Evolutionary conservation across 352 stramenopile genomes (phyloP).

Genomic region (Aphanomyces stellatus): DNA sequence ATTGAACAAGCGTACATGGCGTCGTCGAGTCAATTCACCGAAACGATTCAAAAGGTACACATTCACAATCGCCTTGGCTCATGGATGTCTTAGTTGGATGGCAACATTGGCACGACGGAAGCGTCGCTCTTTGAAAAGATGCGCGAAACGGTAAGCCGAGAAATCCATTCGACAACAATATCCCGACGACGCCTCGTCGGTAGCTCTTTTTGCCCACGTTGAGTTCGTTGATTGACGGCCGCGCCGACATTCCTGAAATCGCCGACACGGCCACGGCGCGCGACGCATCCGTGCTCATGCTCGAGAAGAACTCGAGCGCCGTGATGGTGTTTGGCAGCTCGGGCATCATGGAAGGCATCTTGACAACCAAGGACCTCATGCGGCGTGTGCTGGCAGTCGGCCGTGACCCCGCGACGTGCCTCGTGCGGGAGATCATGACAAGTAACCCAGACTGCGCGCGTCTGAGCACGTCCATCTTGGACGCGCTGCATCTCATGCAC

Average conservation of each 20-base stretch:
- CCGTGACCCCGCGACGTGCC: slow-evolving; percentile 67
- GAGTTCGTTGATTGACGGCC: slow-evolving; percentile 61
- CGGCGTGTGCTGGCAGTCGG: slow-evolving; percentile 88
- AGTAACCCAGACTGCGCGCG: slow-evolving; percentile 88
- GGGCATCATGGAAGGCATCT: slow-evolving; percentile 89
- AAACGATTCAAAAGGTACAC: slow-evolving; percentile 68
- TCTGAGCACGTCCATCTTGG: slow-evolving; percentile 91
- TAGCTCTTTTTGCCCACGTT: slow-evolving; percentile 81
- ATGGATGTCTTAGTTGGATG: slow-evolving; percentile 35
- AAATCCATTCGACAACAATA: not conserved
- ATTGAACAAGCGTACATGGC: slow-evolving; percentile 87
- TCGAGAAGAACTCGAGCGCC: slow-evolving; percentile 68
- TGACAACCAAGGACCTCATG: slow-evolving; percentile 98
- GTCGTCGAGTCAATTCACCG: slow-evolving; percentile 58
- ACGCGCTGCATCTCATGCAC: slow-evolving; percentile 97
- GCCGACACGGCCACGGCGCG: slow-evolving; percentile 40
- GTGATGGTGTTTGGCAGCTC: slow-evolving; percentile 88
- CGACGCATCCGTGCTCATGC: slow-evolving; percentile 69
- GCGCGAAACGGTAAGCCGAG: slow-evolving; percentile 49
- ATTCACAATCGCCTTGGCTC: not conserved
- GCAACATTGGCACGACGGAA: slow-evolving; percentile 38
- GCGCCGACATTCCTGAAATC: slow-evolving; percentile 49
- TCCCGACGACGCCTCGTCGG: not conserved
- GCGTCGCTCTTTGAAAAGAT: slow-evolving; percentile 79
- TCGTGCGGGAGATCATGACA: slow-evolving; percentile 92